Evolutionary conservation across 2,329 filamentous ascomycete genomes (phyloP), one percentile per base, ranked within the genome.

Genomic region (Nemania sp.): DNA sequence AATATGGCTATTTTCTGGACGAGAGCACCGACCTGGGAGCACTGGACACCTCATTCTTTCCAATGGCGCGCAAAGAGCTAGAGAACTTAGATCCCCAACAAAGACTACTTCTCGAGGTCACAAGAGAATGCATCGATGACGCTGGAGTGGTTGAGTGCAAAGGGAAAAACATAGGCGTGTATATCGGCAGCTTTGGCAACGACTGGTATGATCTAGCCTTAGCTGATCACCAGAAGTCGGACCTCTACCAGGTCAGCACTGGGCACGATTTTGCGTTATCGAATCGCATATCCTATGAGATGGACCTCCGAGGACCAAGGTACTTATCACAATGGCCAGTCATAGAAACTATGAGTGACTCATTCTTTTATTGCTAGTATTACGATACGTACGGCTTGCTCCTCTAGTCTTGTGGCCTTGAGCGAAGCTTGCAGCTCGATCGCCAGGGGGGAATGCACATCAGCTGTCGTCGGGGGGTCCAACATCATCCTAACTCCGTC

Each of bases 21-120:
- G 56, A 60, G 5, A 40, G 31, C 15, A 34, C 46, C 15, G 45
- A 44, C 17, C n/a, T 54, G 2, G 37, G 28, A 1, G 37, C 39
- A 1, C 15, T 54, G 1, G 51, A 54, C 22, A 37, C 51, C 2
- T 49, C 51, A 1, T 54, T 37, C 20, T 49, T 39, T n/a, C 9
- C 20, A 7, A 33, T 54, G 12, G 5, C 40, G 1, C 14, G 30
- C 1, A 28, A 2, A 2, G 50, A 53, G 6, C 4, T 31, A 3
- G 36, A 53, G 20, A 6, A 5, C 5, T 15, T 22, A 11, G 49
- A 52, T 15, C 49, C 49, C 1, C 49, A 52, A 20, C 72, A 73
- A 45, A 49, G 71, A 4, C 62, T 68, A 8, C 54, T 70, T n/a
- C 64, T 73, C 0, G 70, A 75, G 42, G 64, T 72, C 3, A 61